Evolutionary conservation across 306 rosid species (phyloP), one percentile per base, ranked within the genome.

Genomic region (Casuarina cunninghamiana): DNA sequence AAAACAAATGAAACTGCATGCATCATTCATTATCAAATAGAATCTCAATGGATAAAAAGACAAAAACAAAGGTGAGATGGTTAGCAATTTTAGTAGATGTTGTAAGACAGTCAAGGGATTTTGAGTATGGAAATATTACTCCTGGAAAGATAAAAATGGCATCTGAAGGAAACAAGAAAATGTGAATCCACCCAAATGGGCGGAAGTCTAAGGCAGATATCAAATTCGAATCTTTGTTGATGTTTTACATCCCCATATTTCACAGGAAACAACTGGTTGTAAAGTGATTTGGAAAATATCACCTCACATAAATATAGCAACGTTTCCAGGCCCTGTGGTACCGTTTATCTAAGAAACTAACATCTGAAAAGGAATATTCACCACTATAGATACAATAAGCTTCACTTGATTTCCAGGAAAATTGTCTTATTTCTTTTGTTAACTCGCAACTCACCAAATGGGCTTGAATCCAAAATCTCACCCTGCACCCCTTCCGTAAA

Each of bases 1-100:
- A 79, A 80, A 53, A 53, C 61, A 21, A 15, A 2, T 2, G 66
- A 71, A 80, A 77, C 41, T 15, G 70, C 60, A 38, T 46, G 84
- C 53, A 51, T 48, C 0, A 41, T 32, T 57, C 21, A 62, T 62
- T 73, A 74, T n/a, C 44, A 75, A 67, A 81, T 66, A 76, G 66
- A n/a, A 43, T 12, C 63, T 11, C 57, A 77, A 50, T 8, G 32
- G 39, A 53, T 35, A 71, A 35, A 6, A 11, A 62, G 67, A 67
- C 35, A 8, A 35, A 38, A 3, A 19, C 2, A 6, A 50, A 53
- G 13, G 72, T 21, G 81, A 78, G 16, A 67, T 72, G 37, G 72
- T 21, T 5, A 32, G 71, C 48, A 58, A 16, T 66, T 53, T 61
- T 8, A 61, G 42, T 66, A 77, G 42, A 38, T 61, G 53, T 43